phyloP scores from a whole-genome alignment of 2,329 filamentous ascomycete genomes.

The Aspergillus spinulosporus region DNA sequence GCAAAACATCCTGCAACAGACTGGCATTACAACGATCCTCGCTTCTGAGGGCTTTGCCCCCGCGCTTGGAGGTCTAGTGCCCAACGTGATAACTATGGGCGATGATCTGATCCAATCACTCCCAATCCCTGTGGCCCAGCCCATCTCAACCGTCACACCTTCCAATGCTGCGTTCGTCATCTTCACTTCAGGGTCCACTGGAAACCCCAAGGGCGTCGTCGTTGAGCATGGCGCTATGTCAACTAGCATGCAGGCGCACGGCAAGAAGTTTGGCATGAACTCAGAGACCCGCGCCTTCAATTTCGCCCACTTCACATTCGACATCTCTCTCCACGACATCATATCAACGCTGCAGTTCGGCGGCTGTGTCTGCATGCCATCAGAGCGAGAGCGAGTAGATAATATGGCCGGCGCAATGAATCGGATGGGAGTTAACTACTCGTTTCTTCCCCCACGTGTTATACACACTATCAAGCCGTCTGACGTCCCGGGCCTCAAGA shows the following conservation, averaged over 20 bases:
- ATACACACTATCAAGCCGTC: not conserved
- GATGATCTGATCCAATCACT: not conserved
- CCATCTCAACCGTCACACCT: not conserved
- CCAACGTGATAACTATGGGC: not conserved
- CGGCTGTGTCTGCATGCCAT: not conserved
- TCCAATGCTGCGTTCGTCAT: slow-evolving; percentile 5
- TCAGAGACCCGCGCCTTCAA: not conserved
- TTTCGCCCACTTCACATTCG: not conserved
- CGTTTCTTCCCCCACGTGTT: not conserved
- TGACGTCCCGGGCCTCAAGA: not conserved
- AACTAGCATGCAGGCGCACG: not conserved
- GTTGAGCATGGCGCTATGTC: not conserved
- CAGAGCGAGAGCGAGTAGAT: not conserved
- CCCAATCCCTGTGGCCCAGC: not conserved
- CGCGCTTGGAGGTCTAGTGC: not conserved
- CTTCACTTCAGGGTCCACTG: not conserved
- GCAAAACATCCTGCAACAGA: slow-evolving; percentile 8
- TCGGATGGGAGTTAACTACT: not conserved
- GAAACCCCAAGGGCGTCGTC: not conserved
- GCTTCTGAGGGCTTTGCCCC: not conserved
- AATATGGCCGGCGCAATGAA: not conserved
- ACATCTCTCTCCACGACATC: not conserved
- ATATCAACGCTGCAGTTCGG: not conserved
- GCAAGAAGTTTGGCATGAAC: not conserved
- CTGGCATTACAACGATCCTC: not conserved